Conservation (phyloP, 2,329 filamentous ascomycete genomes). For the Penicillium sp. region DNA sequence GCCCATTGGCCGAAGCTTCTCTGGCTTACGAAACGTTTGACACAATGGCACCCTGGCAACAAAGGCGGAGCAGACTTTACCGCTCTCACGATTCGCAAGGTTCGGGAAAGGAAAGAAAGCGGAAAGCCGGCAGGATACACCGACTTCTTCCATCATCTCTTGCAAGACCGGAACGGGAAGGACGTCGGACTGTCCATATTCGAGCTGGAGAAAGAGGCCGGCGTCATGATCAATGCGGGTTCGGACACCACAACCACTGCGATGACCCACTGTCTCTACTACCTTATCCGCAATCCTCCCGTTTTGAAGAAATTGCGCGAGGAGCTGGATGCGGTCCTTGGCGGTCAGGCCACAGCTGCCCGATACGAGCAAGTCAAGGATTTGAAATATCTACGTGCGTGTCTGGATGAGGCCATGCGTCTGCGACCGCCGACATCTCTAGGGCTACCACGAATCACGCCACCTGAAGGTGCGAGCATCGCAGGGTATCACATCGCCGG, state of each 20-base stretch:
- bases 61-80: no score
- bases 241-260: slow-evolving; percentile 38
- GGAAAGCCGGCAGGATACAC: no score
- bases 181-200: no score
- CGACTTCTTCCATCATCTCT: no score
- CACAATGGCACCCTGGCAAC: no score
- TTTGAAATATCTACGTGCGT: slow-evolving; percentile 10
- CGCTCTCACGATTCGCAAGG: no score
- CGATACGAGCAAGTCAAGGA: slow-evolving; percentile 4
- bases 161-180: no score
- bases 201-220: not conserved
- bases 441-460: slow-evolving; percentile 9
- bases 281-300: slow-evolving; percentile 32
- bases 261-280: slow-evolving; percentile 34
- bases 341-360: not conserved
- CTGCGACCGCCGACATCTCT: slow-evolving; percentile 2
- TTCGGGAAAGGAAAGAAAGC: no score
- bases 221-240: slow-evolving; percentile 1
- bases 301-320: slow-evolving; percentile 1
- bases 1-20: no score
- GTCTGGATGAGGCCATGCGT: slow-evolving; percentile 9
- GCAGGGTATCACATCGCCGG: slow-evolving; percentile 7
- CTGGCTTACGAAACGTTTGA: no score
- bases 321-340: not conserved
- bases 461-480: slow-evolving; percentile 7